phyloP scores from a whole-genome alignment of 192 early-diverging fungal species.

The Backusella circina region DNA sequence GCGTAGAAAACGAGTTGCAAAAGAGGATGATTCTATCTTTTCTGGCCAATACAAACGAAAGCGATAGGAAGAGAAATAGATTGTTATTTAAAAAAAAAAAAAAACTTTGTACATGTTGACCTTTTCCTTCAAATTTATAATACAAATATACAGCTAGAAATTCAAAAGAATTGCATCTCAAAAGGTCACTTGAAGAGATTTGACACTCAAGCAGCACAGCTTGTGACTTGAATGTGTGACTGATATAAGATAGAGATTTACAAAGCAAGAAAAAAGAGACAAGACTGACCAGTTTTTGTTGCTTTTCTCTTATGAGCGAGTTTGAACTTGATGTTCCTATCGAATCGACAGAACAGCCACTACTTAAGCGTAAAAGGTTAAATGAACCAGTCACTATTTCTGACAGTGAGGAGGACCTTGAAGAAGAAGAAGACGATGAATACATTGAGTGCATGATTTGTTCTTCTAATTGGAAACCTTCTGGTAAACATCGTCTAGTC shows the following conservation, averaged over 20 bases:
- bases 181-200: too few species aligned
- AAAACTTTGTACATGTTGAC: neutral
- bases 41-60: neutral
- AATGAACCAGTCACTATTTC: too few species aligned
- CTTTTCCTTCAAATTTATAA: too few species aligned
- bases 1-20: conserved; percentile 21
- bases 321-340: neutral
- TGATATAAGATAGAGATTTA: neutral
- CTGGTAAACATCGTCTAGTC: conserved; percentile 15
- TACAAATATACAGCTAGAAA: too few species aligned
- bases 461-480: conserved; percentile 12
- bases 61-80: neutral
- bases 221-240: too few species aligned
- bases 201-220: too few species aligned
- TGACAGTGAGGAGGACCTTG: neutral
- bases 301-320: neutral
- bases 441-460: conserved; percentile 14
- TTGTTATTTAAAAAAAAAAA: neutral
- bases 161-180: too few species aligned
- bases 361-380: neutral
- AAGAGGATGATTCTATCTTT: conserved; percentile 11
- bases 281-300: neutral
- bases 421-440: conserved; percentile 13
- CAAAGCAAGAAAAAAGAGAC: too few species aligned
- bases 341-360: neutral